Evolutionary conservation across 2,329 filamentous ascomycete species (phyloP).

Genomic region (Fusarium verrucosum): DNA sequence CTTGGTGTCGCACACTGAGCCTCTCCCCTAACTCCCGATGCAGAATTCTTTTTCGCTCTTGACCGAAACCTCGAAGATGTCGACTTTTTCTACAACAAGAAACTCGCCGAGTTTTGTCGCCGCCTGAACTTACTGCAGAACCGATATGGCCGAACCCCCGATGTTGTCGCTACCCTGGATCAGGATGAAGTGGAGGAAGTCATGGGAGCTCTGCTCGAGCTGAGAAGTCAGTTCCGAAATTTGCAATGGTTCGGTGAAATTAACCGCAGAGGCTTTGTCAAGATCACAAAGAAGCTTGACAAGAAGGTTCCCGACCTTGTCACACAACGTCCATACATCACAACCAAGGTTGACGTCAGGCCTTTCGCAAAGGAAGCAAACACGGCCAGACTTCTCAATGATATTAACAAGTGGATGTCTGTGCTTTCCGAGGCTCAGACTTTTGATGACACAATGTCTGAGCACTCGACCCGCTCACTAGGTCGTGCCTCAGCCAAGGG

Average conservation of each 20-base stretch:
- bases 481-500: conserved; percentile 80
- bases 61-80: conserved; percentile 98
- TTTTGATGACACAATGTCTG: conserved; percentile 78
- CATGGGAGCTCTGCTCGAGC: conserved; percentile 86
- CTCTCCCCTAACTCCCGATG: conserved; percentile 48
- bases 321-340: conserved; percentile 85
- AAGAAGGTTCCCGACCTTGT: conserved; percentile 85
- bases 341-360: conserved; percentile 88
- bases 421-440: conserved; percentile 79
- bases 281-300: conserved; percentile 98
- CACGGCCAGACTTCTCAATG: conserved; percentile 58
- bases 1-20: conserved; percentile 42
- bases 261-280: conserved; percentile 92
- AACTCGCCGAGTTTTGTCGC: conserved; percentile 84
- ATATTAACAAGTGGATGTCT: conserved; percentile 93
- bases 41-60: conserved; percentile 96
- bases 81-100: conserved; percentile 96
- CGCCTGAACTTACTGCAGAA: conserved; percentile 87
- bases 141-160: conserved; percentile 80
- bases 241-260: conserved; percentile 98
- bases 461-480: conserved; percentile 78
- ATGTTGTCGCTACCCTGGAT: conserved; percentile 77
- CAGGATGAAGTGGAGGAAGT: conserved; percentile 91
- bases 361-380: conserved; percentile 81
- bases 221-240: conserved; percentile 87